Base-by-base conservation (phyloP, 2,329 filamentous ascomycete genomes). In the Sclerotinia spermophila region DNA sequence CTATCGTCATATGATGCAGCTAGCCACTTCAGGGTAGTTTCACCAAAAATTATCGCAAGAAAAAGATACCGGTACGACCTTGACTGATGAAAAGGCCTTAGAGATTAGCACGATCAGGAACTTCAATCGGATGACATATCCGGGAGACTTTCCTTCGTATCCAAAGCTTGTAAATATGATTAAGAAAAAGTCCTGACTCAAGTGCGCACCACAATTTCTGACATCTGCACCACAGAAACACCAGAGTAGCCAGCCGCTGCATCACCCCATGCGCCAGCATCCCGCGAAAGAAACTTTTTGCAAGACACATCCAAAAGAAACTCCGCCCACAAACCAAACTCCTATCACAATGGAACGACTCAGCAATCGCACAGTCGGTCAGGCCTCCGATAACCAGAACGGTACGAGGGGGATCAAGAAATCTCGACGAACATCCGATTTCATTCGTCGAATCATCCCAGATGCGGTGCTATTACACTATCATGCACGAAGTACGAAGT, bases 91-190 rank as follows among this genome's bases (percentile, higher is more conserved):
- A n/a, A n/a, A n/a, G n/a, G n/a, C n/a, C n/a, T n/a, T n/a, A n/a
- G n/a, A n/a, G n/a, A n/a, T n/a, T n/a, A n/a, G n/a, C n/a, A n/a
- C n/a, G n/a, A n/a, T n/a, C n/a, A n/a, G n/a, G n/a, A n/a, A 27
- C 48, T n/a, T 51, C 1, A n/a, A 51, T 45, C 45, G 5, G 13
- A 48, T 15, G 13, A n/a, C 24, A 27, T 3, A 51, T 15, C 5
- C 48, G 13, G 13, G 13, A 51, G 5, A 51, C 5, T 4, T 6
- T 6, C n/a, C 48, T 51, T 27, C 45, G 2, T n/a, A 10, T 17
- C 7, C 44, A 4, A 2, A 2, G 1, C 13, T 0, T n/a, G n/a
- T 15, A 51, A 51, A 15, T 0, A 6, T n/a, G 5, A 27, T 17
- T 11, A 0, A 4, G 4, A 15, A 17, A 51, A 51, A 15, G 1